A percentile compares a stretch with the other conserved stretches of the same genome.
Evolutionary conservation across 2,329 filamentous ascomycete genomes (phyloP).

Genomic region (Colletotrichum sp.): DNA sequence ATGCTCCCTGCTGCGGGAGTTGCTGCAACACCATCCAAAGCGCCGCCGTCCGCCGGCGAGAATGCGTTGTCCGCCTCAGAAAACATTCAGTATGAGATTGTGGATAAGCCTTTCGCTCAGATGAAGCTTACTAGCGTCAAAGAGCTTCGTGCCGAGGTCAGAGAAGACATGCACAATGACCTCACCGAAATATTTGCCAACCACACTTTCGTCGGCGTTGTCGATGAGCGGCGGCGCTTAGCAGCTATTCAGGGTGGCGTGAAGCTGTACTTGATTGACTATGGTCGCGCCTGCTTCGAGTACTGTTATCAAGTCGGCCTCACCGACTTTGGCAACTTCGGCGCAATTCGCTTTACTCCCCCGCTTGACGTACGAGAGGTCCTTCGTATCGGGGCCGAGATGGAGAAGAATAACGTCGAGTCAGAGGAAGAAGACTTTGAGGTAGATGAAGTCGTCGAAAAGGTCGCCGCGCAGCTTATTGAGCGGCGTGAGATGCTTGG

Average conservation of each 20-base stretch:
- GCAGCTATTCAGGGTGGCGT: constrained; percentile 94
- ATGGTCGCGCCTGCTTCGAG: constrained; percentile 83
- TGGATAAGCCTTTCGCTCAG: constrained; percentile 69
- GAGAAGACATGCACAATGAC: constrained; percentile 80
- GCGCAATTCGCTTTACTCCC: constrained; percentile 78
- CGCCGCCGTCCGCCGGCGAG: constrained; percentile 26
- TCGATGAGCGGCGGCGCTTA: constrained; percentile 84
- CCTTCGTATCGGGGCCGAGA: constrained; percentile 72
- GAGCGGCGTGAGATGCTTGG: constrained; percentile 82
- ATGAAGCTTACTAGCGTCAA: constrained; percentile 87
- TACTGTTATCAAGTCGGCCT: constrained; percentile 96
- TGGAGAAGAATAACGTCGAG: constrained; percentile 59
- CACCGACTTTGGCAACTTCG: constrained; percentile 96
- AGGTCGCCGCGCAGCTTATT: constrained; percentile 71
- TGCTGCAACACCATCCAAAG: constrained; percentile 27
- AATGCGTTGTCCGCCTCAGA: constrained; percentile 45
- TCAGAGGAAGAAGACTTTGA: constrained; percentile 63
- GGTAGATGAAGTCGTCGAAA: constrained; percentile 67
- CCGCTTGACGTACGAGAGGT: constrained; percentile 74
- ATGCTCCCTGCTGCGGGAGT: constrained; percentile 73
- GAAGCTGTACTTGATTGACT: constrained; percentile 91
- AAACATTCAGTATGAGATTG: constrained; percentile 71
- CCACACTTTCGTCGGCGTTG: constrained; percentile 92
- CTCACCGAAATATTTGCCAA: constrained; percentile 86
- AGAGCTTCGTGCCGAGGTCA: constrained; percentile 79